These are phyloP conservation scores for Mucor saturninus DNA, from an alignment of 371 early-diverging fungal species.

Conservation along the genomic window DNA sequence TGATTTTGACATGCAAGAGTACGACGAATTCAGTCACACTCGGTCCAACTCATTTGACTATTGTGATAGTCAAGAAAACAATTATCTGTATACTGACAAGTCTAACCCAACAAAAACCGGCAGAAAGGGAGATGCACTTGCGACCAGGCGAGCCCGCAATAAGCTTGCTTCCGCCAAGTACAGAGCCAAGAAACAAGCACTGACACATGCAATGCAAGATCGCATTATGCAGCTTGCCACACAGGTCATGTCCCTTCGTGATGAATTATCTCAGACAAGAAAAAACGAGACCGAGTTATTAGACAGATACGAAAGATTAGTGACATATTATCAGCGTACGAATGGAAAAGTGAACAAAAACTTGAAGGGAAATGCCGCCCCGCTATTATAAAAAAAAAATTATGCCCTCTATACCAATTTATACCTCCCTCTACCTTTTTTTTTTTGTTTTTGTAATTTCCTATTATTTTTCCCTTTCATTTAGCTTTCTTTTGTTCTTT, in stretches of 20 bases:
- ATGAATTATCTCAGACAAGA: conserved; percentile 13
- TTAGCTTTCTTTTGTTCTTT: too few relatives aligned
- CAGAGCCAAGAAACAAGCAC: conserved; percentile 58
- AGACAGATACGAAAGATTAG: conserved; percentile 13
- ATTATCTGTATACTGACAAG: conserved; percentile 3
- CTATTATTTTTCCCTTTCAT: too few relatives aligned
- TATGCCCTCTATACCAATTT: too few relatives aligned
- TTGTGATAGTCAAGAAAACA: not conserved
- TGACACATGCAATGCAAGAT: conserved; percentile 27
- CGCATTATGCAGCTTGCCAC: conserved; percentile 30
- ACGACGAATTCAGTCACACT: conserved; percentile 2
- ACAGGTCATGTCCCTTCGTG: conserved; percentile 17
- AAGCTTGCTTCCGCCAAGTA: conserved; percentile 71
- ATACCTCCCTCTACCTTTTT: too few relatives aligned
- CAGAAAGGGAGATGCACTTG: conserved; percentile 4
- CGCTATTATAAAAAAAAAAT: not conserved
- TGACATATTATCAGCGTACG: not conserved
- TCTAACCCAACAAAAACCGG: not conserved
- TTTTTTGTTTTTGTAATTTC: too few relatives aligned
- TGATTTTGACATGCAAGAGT: not conserved
- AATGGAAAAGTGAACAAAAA: not conserved
- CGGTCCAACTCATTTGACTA: not conserved
- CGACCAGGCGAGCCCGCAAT: conserved; percentile 60
- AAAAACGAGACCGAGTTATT: conserved; percentile 13
- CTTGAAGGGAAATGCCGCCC: not conserved